Evolutionary conservation across 192 early-diverging fungal species (phyloP), one percentile per base, ranked within the genome.

Genomic region (Oehlia diaphana): DNA sequence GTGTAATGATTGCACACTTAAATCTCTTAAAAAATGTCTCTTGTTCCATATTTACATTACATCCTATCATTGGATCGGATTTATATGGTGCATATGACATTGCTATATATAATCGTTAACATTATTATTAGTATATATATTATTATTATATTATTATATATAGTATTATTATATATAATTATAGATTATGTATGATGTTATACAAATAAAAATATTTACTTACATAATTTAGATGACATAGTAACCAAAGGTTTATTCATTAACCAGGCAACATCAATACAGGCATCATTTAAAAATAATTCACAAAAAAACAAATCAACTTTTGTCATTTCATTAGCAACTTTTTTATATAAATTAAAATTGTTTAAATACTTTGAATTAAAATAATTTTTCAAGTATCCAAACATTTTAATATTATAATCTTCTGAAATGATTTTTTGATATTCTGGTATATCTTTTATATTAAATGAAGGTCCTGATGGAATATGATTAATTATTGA

Each of bases 241-340:
- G 39, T 26, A 42, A 76, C 61, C 26, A 62, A 42, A 23, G 74
- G 74, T 47, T 76, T 76, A 2, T 76, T 76, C 58, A 76, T 39
- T 76, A 35, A 63, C 74, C 74, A 76, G 21, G 74, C 61, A 19
- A 39, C 19, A 39, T 76, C 74, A 63, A 53, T 35, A 37, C 74
- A 76, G 21, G 61, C 74, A 19, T 76, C 74, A 42, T 76, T 61
- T 10, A 42, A 21, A 4, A 63, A 23, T 12, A 42, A 35, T 39
- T 76, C 74, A 42, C 74, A 76, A 42, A 76, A n/a, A 63, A 76
- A 76, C 3, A 76, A 64, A 28, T 76, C 74, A 16, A 39, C 28
- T 28, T 61, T 64, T 13, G 23, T 21, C 50, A 19, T 58, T 63
- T 76, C 74, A 1, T 13, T 42, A 23, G 74, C 50, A 3, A 49